These are phyloP conservation scores for Naegleria gruberi DNA, from an alignment of 208 protist species.

Conservation along the genomic window DNA sequence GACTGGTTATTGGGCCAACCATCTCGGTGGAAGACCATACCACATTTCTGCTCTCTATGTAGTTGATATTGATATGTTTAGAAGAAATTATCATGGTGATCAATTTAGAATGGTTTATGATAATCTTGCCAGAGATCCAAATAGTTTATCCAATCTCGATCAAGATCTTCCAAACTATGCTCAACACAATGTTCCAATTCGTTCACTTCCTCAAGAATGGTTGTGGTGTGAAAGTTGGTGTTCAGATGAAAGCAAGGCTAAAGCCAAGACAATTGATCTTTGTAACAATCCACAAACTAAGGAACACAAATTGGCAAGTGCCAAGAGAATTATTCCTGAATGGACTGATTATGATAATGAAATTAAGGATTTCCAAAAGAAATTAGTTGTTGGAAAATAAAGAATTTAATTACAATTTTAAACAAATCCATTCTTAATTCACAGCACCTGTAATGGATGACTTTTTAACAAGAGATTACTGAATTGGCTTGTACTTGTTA, in stretches of 20 bases:
- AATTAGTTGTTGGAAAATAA: no score
- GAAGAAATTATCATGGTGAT: slow-evolving; percentile 77
- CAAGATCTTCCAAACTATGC: slow-evolving; percentile 95
- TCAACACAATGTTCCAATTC: slow-evolving; percentile 81
- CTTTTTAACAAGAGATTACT: no score
- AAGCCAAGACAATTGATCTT: slow-evolving; percentile 94
- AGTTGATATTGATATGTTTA: slow-evolving; percentile 76
- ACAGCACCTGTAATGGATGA: no score
- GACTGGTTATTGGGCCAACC: slow-evolving; percentile 82
- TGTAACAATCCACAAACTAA: slow-evolving; percentile 94
- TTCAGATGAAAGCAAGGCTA: slow-evolving; percentile 65
- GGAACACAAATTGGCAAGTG: slow-evolving; percentile 83
- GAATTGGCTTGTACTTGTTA: no score
- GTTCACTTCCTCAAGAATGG: slow-evolving; percentile 93
- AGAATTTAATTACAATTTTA: no score
- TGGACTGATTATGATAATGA: slow-evolving; percentile 74
- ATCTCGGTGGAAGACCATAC: slow-evolving; percentile 85
- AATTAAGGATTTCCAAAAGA: slow-evolving; percentile 42
- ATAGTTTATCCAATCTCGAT: slow-evolving; percentile 73
- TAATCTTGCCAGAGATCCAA: slow-evolving; percentile 69
- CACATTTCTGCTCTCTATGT: slow-evolving; percentile 96
- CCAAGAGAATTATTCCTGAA: slow-evolving; percentile 70
- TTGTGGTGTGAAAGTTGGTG: slow-evolving; percentile 99
- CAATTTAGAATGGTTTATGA: slow-evolving; percentile 77
- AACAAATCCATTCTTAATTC: no score